Base-by-base conservation (phyloP, 495 filamentous ascomycete species). In the Talaromyces thailandensis region DNA sequence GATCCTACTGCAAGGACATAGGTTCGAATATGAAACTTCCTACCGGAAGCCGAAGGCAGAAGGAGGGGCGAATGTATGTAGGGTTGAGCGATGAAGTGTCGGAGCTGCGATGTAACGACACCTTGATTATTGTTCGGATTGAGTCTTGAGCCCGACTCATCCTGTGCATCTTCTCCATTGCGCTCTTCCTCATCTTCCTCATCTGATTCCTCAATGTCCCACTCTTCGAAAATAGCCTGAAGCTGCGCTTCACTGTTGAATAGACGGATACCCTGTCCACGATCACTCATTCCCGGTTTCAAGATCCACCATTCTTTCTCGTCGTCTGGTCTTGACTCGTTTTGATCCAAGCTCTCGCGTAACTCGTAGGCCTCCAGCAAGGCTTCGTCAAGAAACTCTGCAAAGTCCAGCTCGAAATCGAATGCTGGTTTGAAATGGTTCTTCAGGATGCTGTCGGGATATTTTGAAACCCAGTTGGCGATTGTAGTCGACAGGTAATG, bases 261-360 rank as follows among this genome's bases (percentile, higher is more conserved):
- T 2, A 98, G 77, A 40, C 91, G 76, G 48, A 98, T 94, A 2
- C 94, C 94, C 69, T 96, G 91, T 2, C 93, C 94, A 4, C 93
- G 84, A 69, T 98, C 94, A 73, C 91, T 96, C 94, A 98, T 98
- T 1, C 93, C 85, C 0, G 94, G 94, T 70, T 98, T 98, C 45
- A 98, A 74, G 64, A 98, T 96, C 94, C 94, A 98, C 93, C 93
- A 98, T 74, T 95, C 89, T 56, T 79, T 81, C 66, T 89, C 82
- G 0, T 75, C 67, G 2, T 73, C 68, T 4, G 70, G 64, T 23
- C 69, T 70, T 40, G 70, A 70, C 62, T 77, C 78, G 67, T 96
- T 96, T 52, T 75, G 81, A 40, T 81, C 81, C 62, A 95, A 77
- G 55, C 87, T 90, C 16, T 88, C 93, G 21, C 84, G 80, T 24